Conservation (phyloP, 441 rosid species). For the Erodium texanum region DNA sequence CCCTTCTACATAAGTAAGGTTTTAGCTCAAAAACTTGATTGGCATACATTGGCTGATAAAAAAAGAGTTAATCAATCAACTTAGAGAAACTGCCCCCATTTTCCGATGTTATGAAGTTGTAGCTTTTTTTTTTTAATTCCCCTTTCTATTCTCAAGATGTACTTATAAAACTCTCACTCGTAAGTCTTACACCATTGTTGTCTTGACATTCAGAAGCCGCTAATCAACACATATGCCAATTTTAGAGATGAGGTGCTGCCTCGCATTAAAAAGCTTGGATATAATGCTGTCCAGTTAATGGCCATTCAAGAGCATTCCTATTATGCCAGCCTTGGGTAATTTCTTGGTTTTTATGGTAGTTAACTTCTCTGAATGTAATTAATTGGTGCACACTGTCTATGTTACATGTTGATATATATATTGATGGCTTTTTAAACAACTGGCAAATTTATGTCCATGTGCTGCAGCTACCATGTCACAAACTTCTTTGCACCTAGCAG, state of each 20-base stretch:
- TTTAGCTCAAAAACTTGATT: too few species aligned
- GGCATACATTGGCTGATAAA: too few species aligned
- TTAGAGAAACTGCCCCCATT: not conserved
- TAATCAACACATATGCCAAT: slow-evolving; percentile 73
- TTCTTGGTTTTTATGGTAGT: slow-evolving; percentile 17
- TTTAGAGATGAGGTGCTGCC: slow-evolving; percentile 97
- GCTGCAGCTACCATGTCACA: slow-evolving; percentile 88
- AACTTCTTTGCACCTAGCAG: slow-evolving; percentile 95
- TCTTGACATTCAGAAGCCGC: slow-evolving; percentile 59
- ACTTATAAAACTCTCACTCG: slow-evolving; percentile 11
- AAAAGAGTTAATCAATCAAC: slow-evolving; percentile 1
- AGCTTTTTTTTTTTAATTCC: not conserved
- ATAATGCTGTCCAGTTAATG: slow-evolving; percentile 96
- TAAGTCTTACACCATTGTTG: slow-evolving; percentile 9
- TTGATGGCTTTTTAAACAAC: slow-evolving; percentile 10
- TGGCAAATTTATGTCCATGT: slow-evolving; percentile 22
- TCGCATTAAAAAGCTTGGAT: slow-evolving; percentile 85
- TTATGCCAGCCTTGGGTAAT: slow-evolving; percentile 95
- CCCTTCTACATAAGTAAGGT: too few species aligned
- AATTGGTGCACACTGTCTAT: not conserved
- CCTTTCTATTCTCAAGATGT: slow-evolving; percentile 5
- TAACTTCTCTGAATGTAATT: not conserved
- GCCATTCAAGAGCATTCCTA: slow-evolving; percentile 98
- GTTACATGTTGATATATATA: too few species aligned
- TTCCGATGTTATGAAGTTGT: not conserved